Conservation (phyloP, 257 asterid genomes). For the Solanum peruvianum region DNA sequence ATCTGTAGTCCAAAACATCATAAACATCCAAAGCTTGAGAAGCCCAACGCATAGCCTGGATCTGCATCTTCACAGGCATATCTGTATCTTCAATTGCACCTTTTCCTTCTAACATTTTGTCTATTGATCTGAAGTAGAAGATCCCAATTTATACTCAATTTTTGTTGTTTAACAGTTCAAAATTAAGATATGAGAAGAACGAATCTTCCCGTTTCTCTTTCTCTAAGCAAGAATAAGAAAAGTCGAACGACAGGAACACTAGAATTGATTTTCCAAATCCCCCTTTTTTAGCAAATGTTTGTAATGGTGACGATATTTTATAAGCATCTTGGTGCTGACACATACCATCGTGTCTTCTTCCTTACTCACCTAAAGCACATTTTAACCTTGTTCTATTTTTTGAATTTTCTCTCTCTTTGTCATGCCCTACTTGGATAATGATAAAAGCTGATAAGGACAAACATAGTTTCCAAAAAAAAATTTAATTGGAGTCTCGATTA, state of each 20-base stretch:
- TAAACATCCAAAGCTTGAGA: constrained; percentile 81
- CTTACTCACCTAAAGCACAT: constrained; percentile 17
- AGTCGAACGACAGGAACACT: not conserved
- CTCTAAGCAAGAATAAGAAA: not conserved
- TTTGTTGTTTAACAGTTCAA: not conserved
- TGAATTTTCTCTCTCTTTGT: constrained; percentile 11
- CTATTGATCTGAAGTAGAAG: not conserved
- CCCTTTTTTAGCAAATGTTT: not conserved
- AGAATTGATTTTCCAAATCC: not conserved
- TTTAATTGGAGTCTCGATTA: no score
- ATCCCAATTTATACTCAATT: not conserved
- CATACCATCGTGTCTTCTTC: constrained; percentile 21
- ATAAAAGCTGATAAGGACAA: constrained; percentile 24
- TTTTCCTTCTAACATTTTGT: constrained; percentile 48
- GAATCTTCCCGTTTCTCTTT: not conserved
- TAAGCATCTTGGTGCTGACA: constrained; percentile 18
- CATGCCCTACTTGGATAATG: constrained; percentile 31
- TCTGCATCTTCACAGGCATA: constrained; percentile 91
- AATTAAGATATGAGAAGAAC: not conserved
- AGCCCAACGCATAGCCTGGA: constrained; percentile 76
- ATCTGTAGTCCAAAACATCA: constrained; percentile 66
- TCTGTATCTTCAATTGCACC: constrained; percentile 51
- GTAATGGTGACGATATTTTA: constrained; percentile 11
- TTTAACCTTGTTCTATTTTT: constrained; percentile 6
- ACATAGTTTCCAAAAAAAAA: no score